These are phyloP conservation scores for Syncephalastrum racemosum DNA, from an alignment of 371 early-diverging fungal genomes.

Conservation along the genomic window DNA sequence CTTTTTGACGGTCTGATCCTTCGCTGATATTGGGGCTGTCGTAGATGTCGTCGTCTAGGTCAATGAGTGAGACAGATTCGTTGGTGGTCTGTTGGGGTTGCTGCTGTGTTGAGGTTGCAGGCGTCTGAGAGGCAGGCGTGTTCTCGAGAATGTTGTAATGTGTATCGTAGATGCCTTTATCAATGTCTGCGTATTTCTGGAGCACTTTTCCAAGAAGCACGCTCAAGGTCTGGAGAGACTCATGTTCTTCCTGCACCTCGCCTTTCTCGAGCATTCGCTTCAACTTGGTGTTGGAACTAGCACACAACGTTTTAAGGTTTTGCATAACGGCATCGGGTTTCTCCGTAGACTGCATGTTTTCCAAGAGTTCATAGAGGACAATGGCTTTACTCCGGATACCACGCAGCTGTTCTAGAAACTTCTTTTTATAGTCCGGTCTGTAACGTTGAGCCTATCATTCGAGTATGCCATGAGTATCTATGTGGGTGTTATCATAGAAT, in stretches of 20 bases:
- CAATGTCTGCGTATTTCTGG: slow-evolving; percentile 72
- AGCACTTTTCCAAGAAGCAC: slow-evolving; percentile 81
- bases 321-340: slow-evolving; percentile 53
- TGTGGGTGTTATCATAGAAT: neutral
- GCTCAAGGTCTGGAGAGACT: slow-evolving; percentile 43
- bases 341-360: slow-evolving; percentile 64
- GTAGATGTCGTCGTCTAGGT: slow-evolving; percentile 54
- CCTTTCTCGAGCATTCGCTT: slow-evolving; percentile 67
- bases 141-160: slow-evolving; percentile 37
- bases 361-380: slow-evolving; percentile 80
- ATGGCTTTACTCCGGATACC: slow-evolving; percentile 77
- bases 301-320: slow-evolving; percentile 26
- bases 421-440: slow-evolving; percentile 79
- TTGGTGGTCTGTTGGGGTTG: slow-evolving; percentile 15
- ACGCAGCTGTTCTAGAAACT: slow-evolving; percentile 80
- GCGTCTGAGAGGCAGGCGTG: too few species aligned
- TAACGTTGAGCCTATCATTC: slow-evolving; percentile 65
- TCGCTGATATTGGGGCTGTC: too few species aligned
- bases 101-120: slow-evolving; percentile 1
- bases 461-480: neutral
- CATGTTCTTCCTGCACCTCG: slow-evolving; percentile 21
- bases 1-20: neutral
- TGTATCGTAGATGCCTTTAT: slow-evolving; percentile 55
- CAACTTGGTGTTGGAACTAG: slow-evolving; percentile 66
- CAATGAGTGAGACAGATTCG: slow-evolving; percentile 52